Evolutionary conservation across 108 stramenopile species (phyloP).

Genomic region (Pseudonitzschia multiseries): DNA sequence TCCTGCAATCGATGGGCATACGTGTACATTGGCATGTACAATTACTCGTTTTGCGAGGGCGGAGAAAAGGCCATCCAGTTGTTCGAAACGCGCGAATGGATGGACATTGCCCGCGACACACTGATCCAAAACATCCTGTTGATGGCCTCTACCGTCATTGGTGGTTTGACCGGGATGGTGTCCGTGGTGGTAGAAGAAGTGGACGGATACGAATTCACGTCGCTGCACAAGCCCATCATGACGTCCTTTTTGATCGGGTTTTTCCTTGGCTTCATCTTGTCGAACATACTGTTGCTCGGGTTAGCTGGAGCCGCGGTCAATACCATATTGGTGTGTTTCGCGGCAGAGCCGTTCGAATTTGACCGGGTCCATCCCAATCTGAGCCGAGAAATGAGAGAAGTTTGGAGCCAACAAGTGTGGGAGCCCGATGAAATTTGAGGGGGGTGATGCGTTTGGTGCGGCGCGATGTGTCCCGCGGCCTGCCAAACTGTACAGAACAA

Average conservation of each 20-base stretch:
- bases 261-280: constrained; percentile 60
- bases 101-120: constrained; percentile 67
- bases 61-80: constrained; percentile 67
- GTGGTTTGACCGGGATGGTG: constrained; percentile 43
- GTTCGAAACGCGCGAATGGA: constrained; percentile 82
- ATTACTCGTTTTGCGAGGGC: constrained; percentile 64
- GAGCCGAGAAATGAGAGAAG: constrained; percentile 71
- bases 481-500: background rate
- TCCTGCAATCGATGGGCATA: constrained; percentile 75
- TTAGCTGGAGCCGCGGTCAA: constrained; percentile 79
- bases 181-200: constrained; percentile 72
- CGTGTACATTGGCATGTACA: constrained; percentile 75
- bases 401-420: constrained; percentile 64
- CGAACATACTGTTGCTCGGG: constrained; percentile 51
- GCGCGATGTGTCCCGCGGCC: too few relatives aligned
- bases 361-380: constrained; percentile 77
- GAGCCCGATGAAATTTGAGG: constrained; percentile 15
- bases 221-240: constrained; percentile 56
- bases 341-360: constrained; percentile 80
- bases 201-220: constrained; percentile 65
- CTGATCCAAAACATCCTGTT: constrained; percentile 58
- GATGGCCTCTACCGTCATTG: constrained; percentile 55
- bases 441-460: background rate
- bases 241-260: constrained; percentile 67
- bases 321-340: constrained; percentile 87